These are phyloP conservation scores for Prunus kanzakura DNA, from an alignment of 306 rosid genomes.

Conservation along the genomic window DNA sequence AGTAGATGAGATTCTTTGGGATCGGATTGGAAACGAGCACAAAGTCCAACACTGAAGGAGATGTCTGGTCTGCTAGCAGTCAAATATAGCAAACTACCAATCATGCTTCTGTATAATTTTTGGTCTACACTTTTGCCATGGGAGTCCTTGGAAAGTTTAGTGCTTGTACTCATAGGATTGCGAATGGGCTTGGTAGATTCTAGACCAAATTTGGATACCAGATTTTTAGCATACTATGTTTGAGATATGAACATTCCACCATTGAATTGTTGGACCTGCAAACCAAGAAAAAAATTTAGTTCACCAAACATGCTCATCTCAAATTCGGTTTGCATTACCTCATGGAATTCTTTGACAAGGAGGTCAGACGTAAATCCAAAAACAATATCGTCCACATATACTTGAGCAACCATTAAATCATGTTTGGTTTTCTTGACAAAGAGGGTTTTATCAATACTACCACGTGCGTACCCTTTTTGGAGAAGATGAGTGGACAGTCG, in stretches of 20 bases:
- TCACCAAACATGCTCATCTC: not conserved
- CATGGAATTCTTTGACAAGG: not conserved
- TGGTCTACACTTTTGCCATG: not conserved
- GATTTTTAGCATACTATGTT: not conserved
- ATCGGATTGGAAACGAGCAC: not conserved
- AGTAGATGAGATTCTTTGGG: not conserved
- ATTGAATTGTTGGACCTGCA: not conserved
- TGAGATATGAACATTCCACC: not conserved
- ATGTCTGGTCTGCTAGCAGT: not conserved
- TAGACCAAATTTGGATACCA: not conserved
- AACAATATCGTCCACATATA: not conserved
- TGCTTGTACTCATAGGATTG: not conserved
- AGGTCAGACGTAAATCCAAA: not conserved
- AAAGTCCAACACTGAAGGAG: not conserved
- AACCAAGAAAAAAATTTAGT: not conserved
- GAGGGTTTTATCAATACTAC: not conserved
- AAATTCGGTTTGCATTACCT: not conserved
- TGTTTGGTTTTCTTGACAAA: not conserved
- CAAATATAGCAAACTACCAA: not conserved
- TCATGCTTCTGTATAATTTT: not conserved
- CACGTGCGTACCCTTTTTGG: not conserved
- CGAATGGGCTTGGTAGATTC: fast-evolving
- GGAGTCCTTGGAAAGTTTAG: not conserved
- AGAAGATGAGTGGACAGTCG: not conserved
- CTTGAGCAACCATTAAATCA: not conserved